Base-by-base conservation (phyloP, 805 yeast species). In the Candida nanaspora region DNA sequence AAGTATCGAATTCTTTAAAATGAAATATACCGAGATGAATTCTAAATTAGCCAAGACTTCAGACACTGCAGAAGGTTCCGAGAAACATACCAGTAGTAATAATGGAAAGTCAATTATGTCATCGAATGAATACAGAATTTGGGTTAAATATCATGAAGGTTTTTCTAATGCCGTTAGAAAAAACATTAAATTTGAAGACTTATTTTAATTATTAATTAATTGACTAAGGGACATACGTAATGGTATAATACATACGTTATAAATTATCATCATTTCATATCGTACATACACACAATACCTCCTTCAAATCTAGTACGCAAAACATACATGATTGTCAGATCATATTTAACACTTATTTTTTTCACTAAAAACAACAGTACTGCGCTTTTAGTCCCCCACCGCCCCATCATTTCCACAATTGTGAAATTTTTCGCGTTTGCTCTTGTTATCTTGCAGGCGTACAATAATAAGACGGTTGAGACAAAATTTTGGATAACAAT, bases 131-230 rank as follows among this genome's bases (percentile, higher is more conserved):
- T 53, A 59, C 25, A 64, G 77, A 50, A 70, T 78, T 35, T 88
- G 96, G 96, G 85, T 88, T n/a, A 86, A 83, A 54, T 87, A 81
- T 55, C 84, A 83, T 47, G 96, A 88, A 61, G 97, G 97, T 0
- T 88, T 82, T 53, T 84, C 95, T 5, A 83, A 86, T 58, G 97
- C 97, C 0, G 97, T 88, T 2, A 65, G 94, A 27, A 86, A 86
- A 52, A 84, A 81, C 40, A 77, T 88, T 20, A 75, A 80, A 18
- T 89, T 96, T 96, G 57, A 64, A 7, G 81, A 75, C 41, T 59
- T 88, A 20, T 85, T 86, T 35, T 18, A 22, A 16, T 33, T n/a
- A 35, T 16, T 23, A 18, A 18, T 13, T 26, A 22, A 22, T 23
- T 8, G 11, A 8, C 27, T 23, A 28, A 28, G 15, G 8, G 14